These are phyloP conservation scores for Colletotrichum brevisporum DNA, from an alignment of 2,329 filamentous ascomycete species.

Conservation along the genomic window DNA sequence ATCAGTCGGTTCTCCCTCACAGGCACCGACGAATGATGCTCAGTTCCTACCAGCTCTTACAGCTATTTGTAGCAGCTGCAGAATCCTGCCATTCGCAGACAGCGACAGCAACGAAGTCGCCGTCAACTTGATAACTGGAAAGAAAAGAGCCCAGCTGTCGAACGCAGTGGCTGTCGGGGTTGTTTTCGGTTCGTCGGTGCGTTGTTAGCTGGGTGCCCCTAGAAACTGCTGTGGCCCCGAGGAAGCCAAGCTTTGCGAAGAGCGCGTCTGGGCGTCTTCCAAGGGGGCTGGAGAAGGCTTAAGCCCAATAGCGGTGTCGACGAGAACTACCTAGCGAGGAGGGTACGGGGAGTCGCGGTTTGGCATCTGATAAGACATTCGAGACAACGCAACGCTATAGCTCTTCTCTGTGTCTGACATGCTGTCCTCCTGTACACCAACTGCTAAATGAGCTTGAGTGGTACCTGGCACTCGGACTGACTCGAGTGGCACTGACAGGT, in stretches of 20 bases:
- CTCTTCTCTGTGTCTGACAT: conserved; percentile 18
- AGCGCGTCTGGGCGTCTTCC: conserved; percentile 12
- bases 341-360: background rate
- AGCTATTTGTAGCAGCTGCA: background rate
- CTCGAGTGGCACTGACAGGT: conserved; percentile 27
- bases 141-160: background rate
- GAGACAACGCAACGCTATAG: conserved; percentile 25
- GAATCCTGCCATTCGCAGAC: background rate
- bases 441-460: conserved; percentile 16
- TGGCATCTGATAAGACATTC: conserved; percentile 26
- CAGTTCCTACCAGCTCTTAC: background rate
- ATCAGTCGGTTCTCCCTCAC: conserved; percentile 21
- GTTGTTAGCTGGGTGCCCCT: conserved; percentile 8
- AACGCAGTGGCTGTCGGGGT: background rate
- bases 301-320: conserved; percentile 30
- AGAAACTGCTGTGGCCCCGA: conserved; percentile 6
- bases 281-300: conserved; percentile 19
- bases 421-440: conserved; percentile 2
- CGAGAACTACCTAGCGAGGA: background rate
- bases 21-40: background rate
- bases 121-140: background rate
- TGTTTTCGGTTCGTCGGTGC: background rate
- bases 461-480: conserved; percentile 6
- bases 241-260: conserved; percentile 27
- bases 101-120: background rate